Evolutionary conservation across 73 alveolate genomes (phyloP).

Genomic region (Paramecium pentaurelia): DNA sequence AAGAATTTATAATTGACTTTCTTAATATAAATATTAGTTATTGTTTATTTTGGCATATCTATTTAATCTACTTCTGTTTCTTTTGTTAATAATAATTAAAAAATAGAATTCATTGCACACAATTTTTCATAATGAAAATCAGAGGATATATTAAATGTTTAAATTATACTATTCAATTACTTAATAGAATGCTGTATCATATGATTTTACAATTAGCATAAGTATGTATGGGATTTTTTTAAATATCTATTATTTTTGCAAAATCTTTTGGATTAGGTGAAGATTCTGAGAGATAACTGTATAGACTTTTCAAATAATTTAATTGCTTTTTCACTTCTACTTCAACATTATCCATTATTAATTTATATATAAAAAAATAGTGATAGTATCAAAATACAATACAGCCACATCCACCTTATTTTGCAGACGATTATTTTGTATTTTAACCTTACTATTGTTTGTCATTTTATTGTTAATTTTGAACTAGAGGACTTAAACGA

Average conservation of each 20-base stretch:
- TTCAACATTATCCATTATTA: constrained; percentile 30
- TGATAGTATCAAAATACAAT: neutral
- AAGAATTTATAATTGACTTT: neutral
- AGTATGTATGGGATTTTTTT: constrained; percentile 13
- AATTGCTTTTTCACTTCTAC: constrained; percentile 1
- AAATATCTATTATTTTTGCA: neutral
- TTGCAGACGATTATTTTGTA: neutral
- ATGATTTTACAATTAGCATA: constrained; percentile 14
- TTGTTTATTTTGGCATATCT: constrained; percentile 42
- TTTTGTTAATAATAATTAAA: neutral
- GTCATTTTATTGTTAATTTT: neutral
- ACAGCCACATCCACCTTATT: constrained; percentile 10
- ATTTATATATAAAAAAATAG: neutral
- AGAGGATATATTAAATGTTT: neutral
- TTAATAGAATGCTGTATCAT: neutral
- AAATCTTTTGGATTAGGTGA: constrained; percentile 24
- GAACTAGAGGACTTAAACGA: neutral
- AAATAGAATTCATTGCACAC: constrained; percentile 23
- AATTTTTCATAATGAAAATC: constrained; percentile 27
- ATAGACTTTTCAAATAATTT: neutral
- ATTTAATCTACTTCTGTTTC: constrained; percentile 32
- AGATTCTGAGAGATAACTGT: constrained; percentile 19
- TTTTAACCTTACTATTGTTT: neutral
- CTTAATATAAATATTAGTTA: neutral
- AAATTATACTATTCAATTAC: neutral